Conservation (phyloP, 2,329 filamentous ascomycete species). For the Nannizzia gypsea region DNA sequence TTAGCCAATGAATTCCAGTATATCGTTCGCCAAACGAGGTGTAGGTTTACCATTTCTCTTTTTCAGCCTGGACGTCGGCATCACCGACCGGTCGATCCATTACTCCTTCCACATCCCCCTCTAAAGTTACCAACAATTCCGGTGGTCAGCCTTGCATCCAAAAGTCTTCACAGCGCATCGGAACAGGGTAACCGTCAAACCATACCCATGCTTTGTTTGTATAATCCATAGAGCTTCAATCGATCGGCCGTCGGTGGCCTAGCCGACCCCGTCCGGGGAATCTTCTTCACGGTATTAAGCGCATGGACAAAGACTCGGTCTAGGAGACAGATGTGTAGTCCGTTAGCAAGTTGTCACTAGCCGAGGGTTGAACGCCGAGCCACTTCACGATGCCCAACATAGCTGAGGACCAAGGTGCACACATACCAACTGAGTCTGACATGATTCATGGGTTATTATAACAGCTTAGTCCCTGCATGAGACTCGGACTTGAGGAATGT, state of each 20-base stretch:
- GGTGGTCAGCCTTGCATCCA: conserved; percentile 13
- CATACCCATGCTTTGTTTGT: conserved; percentile 88
- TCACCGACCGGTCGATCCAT: conserved; percentile 65
- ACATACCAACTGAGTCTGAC: conserved; percentile 39
- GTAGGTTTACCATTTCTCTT: conserved; percentile 51
- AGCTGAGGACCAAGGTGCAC: conserved; percentile 68
- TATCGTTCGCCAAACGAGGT: not conserved
- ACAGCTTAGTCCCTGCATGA: conserved; percentile 1
- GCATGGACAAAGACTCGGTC: conserved; percentile 98
- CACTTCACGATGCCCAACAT: conserved; percentile 40
- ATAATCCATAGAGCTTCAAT: conserved; percentile 88
- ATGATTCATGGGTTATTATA: conserved; percentile 20
- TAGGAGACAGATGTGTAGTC: conserved; percentile 27
- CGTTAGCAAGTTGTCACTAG: not conserved
- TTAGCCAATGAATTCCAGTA: not conserved
- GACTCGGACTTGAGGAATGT: not conserved
- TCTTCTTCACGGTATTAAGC: conserved; percentile 96
- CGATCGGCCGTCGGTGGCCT: conserved; percentile 77
- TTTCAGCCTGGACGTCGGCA: conserved; percentile 42
- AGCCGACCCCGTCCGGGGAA: conserved; percentile 81
- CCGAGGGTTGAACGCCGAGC: not conserved
- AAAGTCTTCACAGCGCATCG: not conserved
- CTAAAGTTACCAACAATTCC: conserved; percentile 30
- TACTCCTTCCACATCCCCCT: conserved; percentile 88
- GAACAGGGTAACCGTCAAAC: not conserved